Percentiles rank a stretch among this genome's conserved stretches.
phyloP scores from a whole-genome alignment of 257 asterid species.

The Rehmannia glutinosa region DNA sequence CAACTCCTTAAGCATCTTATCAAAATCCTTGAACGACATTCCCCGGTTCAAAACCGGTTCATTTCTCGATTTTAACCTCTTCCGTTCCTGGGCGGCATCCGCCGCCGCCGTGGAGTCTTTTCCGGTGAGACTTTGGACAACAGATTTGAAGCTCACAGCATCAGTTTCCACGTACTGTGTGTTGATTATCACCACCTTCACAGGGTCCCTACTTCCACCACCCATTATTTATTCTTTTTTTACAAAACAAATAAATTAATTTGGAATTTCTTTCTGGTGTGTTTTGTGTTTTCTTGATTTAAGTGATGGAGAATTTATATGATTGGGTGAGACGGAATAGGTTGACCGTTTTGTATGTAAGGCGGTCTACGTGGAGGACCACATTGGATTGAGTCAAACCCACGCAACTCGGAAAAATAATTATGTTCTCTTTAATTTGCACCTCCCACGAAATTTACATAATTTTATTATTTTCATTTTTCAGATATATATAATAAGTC shows the following conservation, averaged over 20 bases:
- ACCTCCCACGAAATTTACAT: conserved; percentile 25
- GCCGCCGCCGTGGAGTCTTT: conserved; percentile 31
- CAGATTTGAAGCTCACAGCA: conserved; percentile 59
- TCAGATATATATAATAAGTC: too few species aligned
- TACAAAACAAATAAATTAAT: too few species aligned
- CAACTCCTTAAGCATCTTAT: conserved; percentile 38
- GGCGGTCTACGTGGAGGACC: not conserved
- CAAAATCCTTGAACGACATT: conserved; percentile 40
- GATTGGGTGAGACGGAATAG: not conserved
- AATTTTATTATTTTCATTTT: not conserved
- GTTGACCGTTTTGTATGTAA: not conserved
- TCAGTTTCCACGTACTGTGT: conserved; percentile 64
- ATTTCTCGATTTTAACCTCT: not conserved
- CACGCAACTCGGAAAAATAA: conserved; percentile 1
- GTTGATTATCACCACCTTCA: conserved; percentile 61
- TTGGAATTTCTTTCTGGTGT: too few species aligned
- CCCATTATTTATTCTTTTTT: conserved; percentile 6
- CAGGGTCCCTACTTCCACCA: conserved; percentile 10
- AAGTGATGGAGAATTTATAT: conserved; percentile 16
- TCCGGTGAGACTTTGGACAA: conserved; percentile 68
- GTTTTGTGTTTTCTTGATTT: not conserved
- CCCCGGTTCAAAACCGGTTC: conserved; percentile 27
- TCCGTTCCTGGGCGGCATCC: not conserved
- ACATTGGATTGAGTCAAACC: conserved; percentile 31
- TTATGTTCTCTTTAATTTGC: not conserved